Evolutionary conservation across 2,329 filamentous ascomycete genomes (phyloP), one percentile per base, ranked within the genome.

Genomic region (Aspergillus sp.): DNA sequence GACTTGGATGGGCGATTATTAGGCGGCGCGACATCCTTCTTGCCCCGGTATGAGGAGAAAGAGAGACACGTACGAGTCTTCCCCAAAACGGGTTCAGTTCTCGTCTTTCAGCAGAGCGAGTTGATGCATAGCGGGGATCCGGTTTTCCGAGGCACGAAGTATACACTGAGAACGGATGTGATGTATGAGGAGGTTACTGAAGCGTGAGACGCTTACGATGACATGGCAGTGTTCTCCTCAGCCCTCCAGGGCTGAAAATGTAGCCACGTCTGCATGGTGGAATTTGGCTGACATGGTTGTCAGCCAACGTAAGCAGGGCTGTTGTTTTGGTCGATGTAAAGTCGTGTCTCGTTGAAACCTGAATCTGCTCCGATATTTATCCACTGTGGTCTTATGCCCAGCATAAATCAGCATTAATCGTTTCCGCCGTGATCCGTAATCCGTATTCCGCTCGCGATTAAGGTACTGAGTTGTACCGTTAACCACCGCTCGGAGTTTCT

Each of bases 11-110:
- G 71, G 18, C 64, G 67, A 41, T 69, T 84, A n/a, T 61, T 76
- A 9, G 83, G 83, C 3, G 83, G 83, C 6, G 81, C 82, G 8
- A 85, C 83, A 4, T 81, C 78, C 0, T 85, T 85, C 67, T 72
- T 77, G 55, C 68, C 69, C 8, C 57, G 60, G 41, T 70, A 67
- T 59, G 60, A 66, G 13, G 61, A 67, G 8, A 65, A 72, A 17
- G 64, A 78, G 5, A 73, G 56, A 9, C 51, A 54, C 9, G 56
- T 75, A 30, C 62, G 82, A 55, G 74, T 84, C 0, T 73, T 74
- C 55, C 83, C 83, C 0, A 81, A 78, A 62, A 71, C 71, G 3
- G 83, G 83, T 0, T 75, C 81, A 2, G 74, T 83, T 18, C 70
- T 86, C 42, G 69, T 85, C 4, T 86, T 85, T 59, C 83, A 85